Evolutionary conservation across 2,329 filamentous ascomycete species (phyloP).

Genomic region (Claviceps pazoutovae): DNA sequence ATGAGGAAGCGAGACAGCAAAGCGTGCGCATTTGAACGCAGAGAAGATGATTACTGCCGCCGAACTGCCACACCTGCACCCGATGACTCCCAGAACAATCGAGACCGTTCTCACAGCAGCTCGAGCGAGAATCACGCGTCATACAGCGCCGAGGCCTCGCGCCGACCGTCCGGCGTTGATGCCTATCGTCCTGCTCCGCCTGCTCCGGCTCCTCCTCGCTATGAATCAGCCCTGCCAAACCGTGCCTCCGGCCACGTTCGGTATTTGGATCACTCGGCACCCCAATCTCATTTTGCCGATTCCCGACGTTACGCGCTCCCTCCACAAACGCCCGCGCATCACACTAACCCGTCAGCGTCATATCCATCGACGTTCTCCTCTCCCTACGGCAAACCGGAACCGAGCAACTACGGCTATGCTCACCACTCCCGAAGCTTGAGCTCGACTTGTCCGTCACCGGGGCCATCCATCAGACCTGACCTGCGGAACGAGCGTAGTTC

Average conservation of each 20-base stretch:
- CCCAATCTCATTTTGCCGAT: slow-evolving; percentile 18
- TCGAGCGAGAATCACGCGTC: slow-evolving; percentile 35
- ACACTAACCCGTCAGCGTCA: slow-evolving; percentile 7
- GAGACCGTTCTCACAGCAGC: slow-evolving; percentile 47
- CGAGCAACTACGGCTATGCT: slow-evolving; percentile 23
- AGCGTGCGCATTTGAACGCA: slow-evolving; percentile 38
- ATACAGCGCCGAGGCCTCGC: slow-evolving; percentile 26
- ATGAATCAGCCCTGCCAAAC: slow-evolving; percentile 15
- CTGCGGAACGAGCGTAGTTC: slow-evolving; percentile 22
- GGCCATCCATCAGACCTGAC: slow-evolving; percentile 18
- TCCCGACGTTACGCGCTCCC: slow-evolving; percentile 24
- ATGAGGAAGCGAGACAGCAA: slow-evolving; percentile 78
- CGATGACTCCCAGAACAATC: slow-evolving; percentile 21
- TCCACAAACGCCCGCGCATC: slow-evolving; percentile 16
- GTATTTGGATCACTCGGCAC: slow-evolving; percentile 19
- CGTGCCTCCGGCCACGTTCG: slow-evolving; percentile 16
- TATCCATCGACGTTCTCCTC: slow-evolving; percentile 25
- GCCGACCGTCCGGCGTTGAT: slow-evolving; percentile 35
- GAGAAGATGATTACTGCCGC: slow-evolving; percentile 48
- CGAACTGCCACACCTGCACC: slow-evolving; percentile 22
- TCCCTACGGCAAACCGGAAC: slow-evolving; percentile 25
- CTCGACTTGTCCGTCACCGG: slow-evolving; percentile 18
- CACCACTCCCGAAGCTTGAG: slow-evolving; percentile 15
- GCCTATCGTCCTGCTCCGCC: slow-evolving; percentile 23
- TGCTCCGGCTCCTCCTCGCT: slow-evolving; percentile 17